Percentiles rank a stretch among this genome's conserved stretches.
These are phyloP conservation scores for Corynespora cassiicola DNA, from an alignment of 2,329 filamentous ascomycete species.

Conservation along the genomic window DNA sequence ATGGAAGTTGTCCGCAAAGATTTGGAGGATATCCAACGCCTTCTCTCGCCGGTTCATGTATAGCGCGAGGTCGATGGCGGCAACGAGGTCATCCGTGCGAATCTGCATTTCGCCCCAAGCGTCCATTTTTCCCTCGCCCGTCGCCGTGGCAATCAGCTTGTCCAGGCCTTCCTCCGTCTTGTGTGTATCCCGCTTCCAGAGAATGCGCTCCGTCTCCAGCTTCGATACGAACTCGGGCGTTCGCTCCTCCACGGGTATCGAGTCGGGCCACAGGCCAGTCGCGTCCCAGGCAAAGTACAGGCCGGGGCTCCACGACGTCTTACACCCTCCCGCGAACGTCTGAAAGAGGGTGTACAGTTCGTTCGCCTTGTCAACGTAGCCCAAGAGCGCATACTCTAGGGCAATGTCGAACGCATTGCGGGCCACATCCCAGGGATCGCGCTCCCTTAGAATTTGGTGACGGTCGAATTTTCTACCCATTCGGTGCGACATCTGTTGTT, in stretches of 20 bases:
- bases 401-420: slow-evolving; percentile 20
- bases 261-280: slow-evolving; percentile 17
- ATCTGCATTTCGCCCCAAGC: slow-evolving; percentile 13
- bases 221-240: slow-evolving; percentile 16
- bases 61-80: slow-evolving; percentile 22
- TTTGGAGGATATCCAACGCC: slow-evolving; percentile 19
- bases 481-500: slow-evolving; percentile 14
- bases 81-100: slow-evolving; percentile 17
- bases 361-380: slow-evolving; percentile 18
- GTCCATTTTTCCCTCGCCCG: slow-evolving; percentile 10
- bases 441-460: slow-evolving; percentile 18
- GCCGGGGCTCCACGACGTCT: slow-evolving; percentile 21
- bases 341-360: slow-evolving; percentile 17
- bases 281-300: slow-evolving; percentile 27
- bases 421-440: slow-evolving; percentile 20
- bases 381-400: slow-evolving; percentile 22
- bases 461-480: slow-evolving; percentile 22
- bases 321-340: slow-evolving; percentile 10
- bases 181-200: slow-evolving; percentile 21
- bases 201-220: slow-evolving; percentile 21
- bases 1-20: slow-evolving; percentile 21
- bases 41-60: slow-evolving; percentile 15
- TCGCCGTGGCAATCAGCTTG: slow-evolving; percentile 14
- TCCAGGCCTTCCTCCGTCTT: slow-evolving; percentile 16
- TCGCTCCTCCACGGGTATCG: slow-evolving; percentile 17